Base-by-base conservation (phyloP, 2,329 filamentous ascomycete species). In the Lecanoromycetidae sp. region DNA sequence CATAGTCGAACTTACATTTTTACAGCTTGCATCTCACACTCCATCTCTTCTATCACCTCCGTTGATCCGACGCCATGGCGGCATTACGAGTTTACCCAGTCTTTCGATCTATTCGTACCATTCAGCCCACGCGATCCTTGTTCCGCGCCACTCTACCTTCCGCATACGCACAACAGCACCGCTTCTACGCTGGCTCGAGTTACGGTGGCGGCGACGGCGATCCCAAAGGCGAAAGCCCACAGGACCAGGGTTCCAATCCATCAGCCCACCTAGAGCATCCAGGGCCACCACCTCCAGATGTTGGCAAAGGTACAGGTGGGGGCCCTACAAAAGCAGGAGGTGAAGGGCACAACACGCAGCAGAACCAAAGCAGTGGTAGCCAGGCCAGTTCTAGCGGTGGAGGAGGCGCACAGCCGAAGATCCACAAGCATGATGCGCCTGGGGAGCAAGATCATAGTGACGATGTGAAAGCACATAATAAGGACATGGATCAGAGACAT, bases 391-490 rank as follows among this genome's bases (percentile, higher is more conserved):
- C 43, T 13, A 39, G 52, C 15, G 39, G 46, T 54, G 57, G 26
- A 58, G 54, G 45, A 25, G 64, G 66, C 2, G 60, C 70, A 1
- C 60, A 67, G 56, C 75, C 75, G 48, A 77, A 75, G 63, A 70
- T 77, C 52, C 59, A 63, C 48, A 75, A 73, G 55, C 64, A 68
- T 48, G 66, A 65, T 52, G 61, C 71, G 8, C 52, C 55, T 22
- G 52, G 48, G 39, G 43, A 48, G 33, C 20, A 44, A 4, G 72
- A 73, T 57, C 72, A 77, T 61, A 66, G 71, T 59, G 63, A 63
- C 35, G 75, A 79, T 61, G 76, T 79, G 30, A 55, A 77, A 44
- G 58, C 67, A 60, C 77, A 80, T 57, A 80, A 80, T 50, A 53
- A 52, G 53, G 74, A 79, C 0, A 79, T 80, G 58, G 72, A 72